phyloP scores from a whole-genome alignment of 805 yeast genomes.

The Candida koratica region DNA sequence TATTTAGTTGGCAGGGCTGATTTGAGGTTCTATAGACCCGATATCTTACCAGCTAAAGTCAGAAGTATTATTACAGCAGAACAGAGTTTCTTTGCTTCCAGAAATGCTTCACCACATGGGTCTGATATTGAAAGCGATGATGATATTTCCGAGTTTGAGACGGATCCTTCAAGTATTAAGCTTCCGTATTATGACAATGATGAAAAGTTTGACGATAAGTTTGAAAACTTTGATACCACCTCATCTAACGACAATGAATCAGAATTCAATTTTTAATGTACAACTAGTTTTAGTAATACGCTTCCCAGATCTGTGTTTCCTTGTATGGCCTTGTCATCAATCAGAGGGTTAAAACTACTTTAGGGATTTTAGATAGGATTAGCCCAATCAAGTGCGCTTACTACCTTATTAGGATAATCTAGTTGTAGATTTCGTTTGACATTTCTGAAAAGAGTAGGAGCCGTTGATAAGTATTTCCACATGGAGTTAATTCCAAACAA shows the following conservation, averaged over 20 bases:
- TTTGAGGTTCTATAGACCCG: conserved; percentile 77
- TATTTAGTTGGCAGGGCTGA: conserved; percentile 66
- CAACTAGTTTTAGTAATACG: not conserved
- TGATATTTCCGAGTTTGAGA: conserved; percentile 13
- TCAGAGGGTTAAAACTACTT: no score
- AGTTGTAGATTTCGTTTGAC: no score
- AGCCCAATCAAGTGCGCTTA: no score
- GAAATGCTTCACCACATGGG: conserved; percentile 10
- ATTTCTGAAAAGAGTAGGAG: no score
- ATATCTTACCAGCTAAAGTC: conserved; percentile 41
- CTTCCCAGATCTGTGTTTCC: no score
- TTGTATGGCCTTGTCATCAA: no score
- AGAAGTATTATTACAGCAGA: conserved; percentile 41
- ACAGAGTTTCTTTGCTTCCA: conserved; percentile 32
- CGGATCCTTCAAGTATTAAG: conserved; percentile 8
- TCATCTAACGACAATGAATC: conserved; percentile 16
- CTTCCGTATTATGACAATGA: conserved; percentile 11
- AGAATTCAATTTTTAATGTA: conserved; percentile 16
- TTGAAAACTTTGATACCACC: conserved; percentile 13
- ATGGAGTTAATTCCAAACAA: no score
- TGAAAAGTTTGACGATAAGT: conserved; percentile 10
- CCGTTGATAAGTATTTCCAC: no score
- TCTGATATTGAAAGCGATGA: conserved; percentile 24
- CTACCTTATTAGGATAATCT: no score
- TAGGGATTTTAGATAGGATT: no score